These are phyloP conservation scores for Aspergillus terreus DNA, from an alignment of 2,329 filamentous ascomycete genomes.

Conservation along the genomic window DNA sequence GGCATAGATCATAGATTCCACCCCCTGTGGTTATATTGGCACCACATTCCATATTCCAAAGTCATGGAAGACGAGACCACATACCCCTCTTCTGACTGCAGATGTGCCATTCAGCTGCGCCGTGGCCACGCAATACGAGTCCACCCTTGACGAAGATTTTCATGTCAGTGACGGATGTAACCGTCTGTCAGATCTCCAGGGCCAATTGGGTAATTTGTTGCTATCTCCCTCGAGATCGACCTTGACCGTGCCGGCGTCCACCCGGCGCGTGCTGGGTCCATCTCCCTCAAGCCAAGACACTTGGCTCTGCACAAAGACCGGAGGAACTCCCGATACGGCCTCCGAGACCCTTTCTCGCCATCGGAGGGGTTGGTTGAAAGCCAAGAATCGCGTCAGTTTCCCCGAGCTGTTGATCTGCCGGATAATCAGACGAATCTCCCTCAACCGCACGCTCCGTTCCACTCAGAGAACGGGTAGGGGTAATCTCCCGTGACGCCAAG, in stretches of 20 bases:
- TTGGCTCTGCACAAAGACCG: slow-evolving; percentile 3
- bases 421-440: background rate
- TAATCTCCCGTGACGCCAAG: background rate
- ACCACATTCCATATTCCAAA: background rate
- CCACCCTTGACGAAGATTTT: background rate
- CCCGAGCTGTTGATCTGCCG: background rate
- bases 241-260: background rate
- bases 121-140: background rate
- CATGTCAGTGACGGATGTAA: background rate
- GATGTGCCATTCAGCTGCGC: background rate
- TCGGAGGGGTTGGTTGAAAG: background rate
- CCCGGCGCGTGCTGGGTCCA: background rate
- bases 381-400: background rate
- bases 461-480: background rate
- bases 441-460: background rate
- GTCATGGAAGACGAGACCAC: background rate
- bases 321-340: background rate
- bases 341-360: background rate
- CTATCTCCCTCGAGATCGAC: background rate
- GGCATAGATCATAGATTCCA: background rate
- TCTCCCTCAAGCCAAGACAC: slow-evolving; percentile 3
- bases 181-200: background rate
- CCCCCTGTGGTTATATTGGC: background rate
- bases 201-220: background rate
- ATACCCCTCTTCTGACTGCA: background rate